A percentile compares a stretch with the other conserved stretches of the same genome.
Evolutionary conservation across 306 rosid species (phyloP).

Genomic region (Ceratonia siliqua): DNA sequence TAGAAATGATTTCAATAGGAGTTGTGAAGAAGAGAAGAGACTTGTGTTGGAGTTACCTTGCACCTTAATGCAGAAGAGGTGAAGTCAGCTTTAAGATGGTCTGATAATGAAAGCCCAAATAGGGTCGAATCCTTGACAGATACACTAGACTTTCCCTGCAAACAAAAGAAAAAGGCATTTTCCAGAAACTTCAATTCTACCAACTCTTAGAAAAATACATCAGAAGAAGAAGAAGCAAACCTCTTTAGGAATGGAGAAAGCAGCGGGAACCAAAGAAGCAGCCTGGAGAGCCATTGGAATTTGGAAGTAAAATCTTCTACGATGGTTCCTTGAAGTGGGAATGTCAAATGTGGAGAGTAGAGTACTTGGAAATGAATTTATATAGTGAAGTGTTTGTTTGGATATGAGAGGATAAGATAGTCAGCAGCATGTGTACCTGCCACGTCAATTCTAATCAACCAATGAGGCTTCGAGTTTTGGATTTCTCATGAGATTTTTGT

Average conservation of each 20-base stretch:
- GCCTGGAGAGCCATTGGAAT: constrained; percentile 47
- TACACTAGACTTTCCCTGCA: constrained; percentile 67
- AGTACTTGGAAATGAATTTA: constrained; percentile 18
- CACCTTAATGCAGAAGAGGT: constrained; percentile 67
- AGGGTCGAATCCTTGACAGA: constrained; percentile 73
- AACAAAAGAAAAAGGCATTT: constrained; percentile 23
- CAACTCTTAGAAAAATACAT: background rate
- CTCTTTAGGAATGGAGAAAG: constrained; percentile 50
- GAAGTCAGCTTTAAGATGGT: constrained; percentile 67
- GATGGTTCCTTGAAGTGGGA: background rate
- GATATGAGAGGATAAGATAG: constrained; percentile 50
- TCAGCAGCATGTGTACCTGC: constrained; percentile 41
- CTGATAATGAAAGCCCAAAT: constrained; percentile 80
- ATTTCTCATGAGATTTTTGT: constrained; percentile 44
- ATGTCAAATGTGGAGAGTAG: background rate
- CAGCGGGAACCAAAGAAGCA: constrained; percentile 50
- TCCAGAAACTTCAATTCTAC: constrained; percentile 22
- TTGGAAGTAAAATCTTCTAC: background rate
- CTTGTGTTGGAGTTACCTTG: constrained; percentile 54
- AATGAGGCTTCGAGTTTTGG: constrained; percentile 35
- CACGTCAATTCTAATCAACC: constrained; percentile 36
- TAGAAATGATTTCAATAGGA: background rate
- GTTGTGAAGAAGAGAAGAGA: constrained; percentile 6
- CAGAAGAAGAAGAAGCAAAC: constrained; percentile 26
- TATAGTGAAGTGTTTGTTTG: constrained; percentile 12